Evolutionary conservation across 257 asterid species (phyloP).

Genomic region (Solanum stenotomum): DNA sequence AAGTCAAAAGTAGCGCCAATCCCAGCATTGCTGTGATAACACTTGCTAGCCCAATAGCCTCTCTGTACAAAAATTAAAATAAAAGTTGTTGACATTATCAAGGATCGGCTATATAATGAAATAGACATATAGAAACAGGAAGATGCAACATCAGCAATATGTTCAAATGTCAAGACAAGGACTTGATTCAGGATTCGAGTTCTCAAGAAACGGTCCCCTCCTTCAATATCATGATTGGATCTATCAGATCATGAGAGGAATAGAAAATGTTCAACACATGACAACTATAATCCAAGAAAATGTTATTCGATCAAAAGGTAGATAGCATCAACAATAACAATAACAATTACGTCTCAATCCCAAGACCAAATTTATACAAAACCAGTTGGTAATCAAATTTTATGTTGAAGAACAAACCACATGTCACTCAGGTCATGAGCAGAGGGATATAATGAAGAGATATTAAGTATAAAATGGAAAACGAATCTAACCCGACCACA

Average conservation of each 20-base stretch:
- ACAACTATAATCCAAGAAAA: background rate
- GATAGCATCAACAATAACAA: background rate
- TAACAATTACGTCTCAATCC: background rate
- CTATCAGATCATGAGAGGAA: background rate
- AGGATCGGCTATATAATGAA: background rate
- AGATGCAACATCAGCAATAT: background rate
- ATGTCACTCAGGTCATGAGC: background rate
- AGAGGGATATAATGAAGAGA: background rate
- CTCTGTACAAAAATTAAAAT: constrained; percentile 22
- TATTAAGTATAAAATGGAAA: background rate
- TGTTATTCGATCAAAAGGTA: background rate
- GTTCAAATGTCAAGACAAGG: background rate
- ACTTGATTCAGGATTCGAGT: background rate
- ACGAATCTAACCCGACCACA: background rate
- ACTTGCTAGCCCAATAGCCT: constrained; percentile 40
- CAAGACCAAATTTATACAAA: background rate
- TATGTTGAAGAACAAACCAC: background rate
- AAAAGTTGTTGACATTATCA: background rate
- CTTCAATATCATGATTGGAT: background rate
- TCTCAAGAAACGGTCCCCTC: background rate
- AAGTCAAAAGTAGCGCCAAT: constrained; percentile 38
- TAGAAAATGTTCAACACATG: background rate
- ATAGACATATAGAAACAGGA: background rate
- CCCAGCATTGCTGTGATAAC: constrained; percentile 75
- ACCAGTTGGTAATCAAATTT: background rate